Conservation (phyloP, 768 basidiomycete genomes). For the Mrakia frigida region DNA sequence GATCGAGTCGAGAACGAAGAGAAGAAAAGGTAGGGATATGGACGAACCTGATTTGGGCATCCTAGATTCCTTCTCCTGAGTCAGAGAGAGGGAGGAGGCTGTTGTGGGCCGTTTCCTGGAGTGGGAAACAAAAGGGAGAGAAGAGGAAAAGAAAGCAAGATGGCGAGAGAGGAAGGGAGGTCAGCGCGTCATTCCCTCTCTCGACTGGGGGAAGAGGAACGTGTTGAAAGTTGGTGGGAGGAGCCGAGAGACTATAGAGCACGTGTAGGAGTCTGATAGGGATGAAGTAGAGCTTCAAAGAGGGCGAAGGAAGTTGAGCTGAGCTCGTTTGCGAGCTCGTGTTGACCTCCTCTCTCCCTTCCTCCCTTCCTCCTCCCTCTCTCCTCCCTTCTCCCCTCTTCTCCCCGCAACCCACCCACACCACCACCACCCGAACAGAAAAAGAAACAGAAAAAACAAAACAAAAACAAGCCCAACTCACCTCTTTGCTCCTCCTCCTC, state of each 20-base stretch:
- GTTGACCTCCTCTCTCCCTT: too few relatives aligned
- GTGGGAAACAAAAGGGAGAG: too few relatives aligned
- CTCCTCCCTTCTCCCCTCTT: not conserved
- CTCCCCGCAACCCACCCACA: not conserved
- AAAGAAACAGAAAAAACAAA: too few relatives aligned
- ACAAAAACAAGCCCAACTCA: not conserved
- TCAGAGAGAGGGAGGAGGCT: not conserved
- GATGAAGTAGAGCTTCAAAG: too few relatives aligned
- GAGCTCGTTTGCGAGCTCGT: too few relatives aligned
- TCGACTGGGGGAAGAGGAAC: too few relatives aligned
- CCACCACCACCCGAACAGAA: not conserved
- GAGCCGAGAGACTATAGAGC: not conserved
- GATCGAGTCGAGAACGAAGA: too few relatives aligned
- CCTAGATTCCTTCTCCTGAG: constrained; percentile 3
- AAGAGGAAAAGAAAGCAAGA: not conserved
- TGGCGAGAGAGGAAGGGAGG: not conserved
- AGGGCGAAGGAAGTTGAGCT: too few relatives aligned
- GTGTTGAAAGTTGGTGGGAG: too few relatives aligned
- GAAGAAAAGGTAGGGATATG: too few relatives aligned
- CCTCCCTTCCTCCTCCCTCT: too few relatives aligned
- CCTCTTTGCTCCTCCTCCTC: not conserved
- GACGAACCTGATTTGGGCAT: constrained; percentile 6
- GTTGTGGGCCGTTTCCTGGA: constrained; percentile 24
- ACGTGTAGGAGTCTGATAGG: not conserved
- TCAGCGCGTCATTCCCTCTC: constrained; percentile 1